phyloP scores from a whole-genome alignment of 192 early-diverging fungal genomes.

The Podila minutissima region DNA sequence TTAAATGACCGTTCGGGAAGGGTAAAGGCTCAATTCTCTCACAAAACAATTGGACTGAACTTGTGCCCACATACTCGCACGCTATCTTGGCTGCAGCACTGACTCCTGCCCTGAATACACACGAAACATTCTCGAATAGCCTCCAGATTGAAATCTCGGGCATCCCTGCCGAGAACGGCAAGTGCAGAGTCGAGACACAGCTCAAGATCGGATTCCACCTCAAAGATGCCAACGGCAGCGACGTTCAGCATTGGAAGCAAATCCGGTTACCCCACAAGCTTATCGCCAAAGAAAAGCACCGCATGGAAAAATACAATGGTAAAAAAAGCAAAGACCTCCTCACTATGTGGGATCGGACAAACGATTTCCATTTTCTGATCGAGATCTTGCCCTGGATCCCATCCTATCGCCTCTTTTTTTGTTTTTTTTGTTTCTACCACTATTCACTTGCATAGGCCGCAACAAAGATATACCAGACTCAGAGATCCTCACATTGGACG shows the following conservation, averaged over 20 bases:
- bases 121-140: conserved; percentile 10
- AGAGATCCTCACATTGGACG: conserved; percentile 38
- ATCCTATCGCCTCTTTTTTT: background rate
- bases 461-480: conserved; percentile 36
- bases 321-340: conserved; percentile 3
- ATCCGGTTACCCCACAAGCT: conserved; percentile 76
- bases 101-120: background rate
- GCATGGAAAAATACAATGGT: conserved; percentile 63
- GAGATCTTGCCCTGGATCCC: background rate
- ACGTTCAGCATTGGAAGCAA: conserved; percentile 75
- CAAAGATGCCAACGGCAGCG: conserved; percentile 62
- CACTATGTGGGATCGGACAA: background rate
- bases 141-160: conserved; percentile 52
- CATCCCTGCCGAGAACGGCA: conserved; percentile 57
- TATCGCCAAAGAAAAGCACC: conserved; percentile 74
- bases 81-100: background rate
- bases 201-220: conserved; percentile 82
- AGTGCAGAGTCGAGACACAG: conserved; percentile 89
- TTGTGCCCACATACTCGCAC: background rate
- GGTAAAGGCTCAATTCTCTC: conserved; percentile 12
- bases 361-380: too few species aligned
- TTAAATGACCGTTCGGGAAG: conserved; percentile 49
- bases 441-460: conserved; percentile 13
- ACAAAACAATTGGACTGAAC: too few species aligned
- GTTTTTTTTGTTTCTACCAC: background rate